Conservation (phyloP, 768 basidiomycete species). For the Termitomyces sp. region DNA sequence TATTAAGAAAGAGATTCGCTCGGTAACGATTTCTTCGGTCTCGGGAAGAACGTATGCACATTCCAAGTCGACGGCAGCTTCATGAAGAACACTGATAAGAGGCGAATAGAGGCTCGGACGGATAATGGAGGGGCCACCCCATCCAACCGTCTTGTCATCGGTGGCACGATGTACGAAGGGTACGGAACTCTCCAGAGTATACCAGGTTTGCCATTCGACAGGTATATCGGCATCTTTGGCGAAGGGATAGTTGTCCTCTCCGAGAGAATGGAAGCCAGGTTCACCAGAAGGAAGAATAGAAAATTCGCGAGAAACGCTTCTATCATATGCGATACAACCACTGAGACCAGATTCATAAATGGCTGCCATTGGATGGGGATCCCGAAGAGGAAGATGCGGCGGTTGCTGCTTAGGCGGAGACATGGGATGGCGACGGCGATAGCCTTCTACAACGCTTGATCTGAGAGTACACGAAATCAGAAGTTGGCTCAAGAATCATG, state of each 20-base stretch:
- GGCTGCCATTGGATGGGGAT: conserved; percentile 49
- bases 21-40: conserved; percentile 23
- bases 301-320: conserved; percentile 29
- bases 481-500: neutral
- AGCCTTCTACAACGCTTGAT: conserved; percentile 33
- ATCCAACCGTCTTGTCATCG: conserved; percentile 26
- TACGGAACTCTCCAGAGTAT: conserved; percentile 51
- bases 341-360: conserved; percentile 45
- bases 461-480: conserved; percentile 22
- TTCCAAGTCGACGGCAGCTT: conserved; percentile 44
- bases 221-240: conserved; percentile 25
- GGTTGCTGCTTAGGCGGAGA: conserved; percentile 57
- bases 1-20: conserved; percentile 37
- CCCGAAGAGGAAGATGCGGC: conserved; percentile 51
- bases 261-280: conserved; percentile 41
- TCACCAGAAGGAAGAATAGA: conserved; percentile 46
- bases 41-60: conserved; percentile 49
- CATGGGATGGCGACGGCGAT: conserved; percentile 45
- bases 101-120: conserved; percentile 48
- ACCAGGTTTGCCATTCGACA: conserved; percentile 40
- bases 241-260: conserved; percentile 47
- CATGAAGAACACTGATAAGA: conserved; percentile 52
- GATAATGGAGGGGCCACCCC: conserved; percentile 32
- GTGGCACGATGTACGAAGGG: conserved; percentile 32
- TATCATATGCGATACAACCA: conserved; percentile 14